These are phyloP conservation scores for Diospyros kaki DNA, from an alignment of 148 eudicot species.

Conservation along the genomic window DNA sequence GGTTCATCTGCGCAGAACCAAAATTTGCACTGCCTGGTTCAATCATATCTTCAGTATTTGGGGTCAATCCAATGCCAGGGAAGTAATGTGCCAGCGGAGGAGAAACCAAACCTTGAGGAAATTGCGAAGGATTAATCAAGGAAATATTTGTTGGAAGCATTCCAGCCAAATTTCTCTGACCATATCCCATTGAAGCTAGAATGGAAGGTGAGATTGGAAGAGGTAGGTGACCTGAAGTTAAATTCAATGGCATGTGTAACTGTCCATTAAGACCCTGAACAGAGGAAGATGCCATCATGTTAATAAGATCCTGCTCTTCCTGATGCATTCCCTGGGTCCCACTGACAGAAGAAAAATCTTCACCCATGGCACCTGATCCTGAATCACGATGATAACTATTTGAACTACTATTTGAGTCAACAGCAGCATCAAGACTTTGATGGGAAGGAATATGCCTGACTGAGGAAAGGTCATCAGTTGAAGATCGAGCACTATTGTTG, in stretches of 20 bases:
- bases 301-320: slow-evolving; percentile 80
- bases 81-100: slow-evolving; percentile 50
- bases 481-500: slow-evolving; percentile 33
- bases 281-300: slow-evolving; percentile 62
- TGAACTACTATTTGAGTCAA: slow-evolving; percentile 30
- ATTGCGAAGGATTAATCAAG: slow-evolving; percentile 62
- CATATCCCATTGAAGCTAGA: slow-evolving; percentile 63
- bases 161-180: slow-evolving; percentile 50
- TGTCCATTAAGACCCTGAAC: slow-evolving; percentile 54
- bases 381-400: slow-evolving; percentile 29
- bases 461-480: slow-evolving; percentile 36
- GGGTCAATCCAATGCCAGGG: slow-evolving; percentile 38
- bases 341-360: slow-evolving; percentile 37
- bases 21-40: slow-evolving; percentile 43
- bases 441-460: slow-evolving; percentile 29
- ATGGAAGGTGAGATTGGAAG: slow-evolving; percentile 57
- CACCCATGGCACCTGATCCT: slow-evolving; percentile 25
- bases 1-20: slow-evolving; percentile 32
- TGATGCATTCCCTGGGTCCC: slow-evolving; percentile 57
- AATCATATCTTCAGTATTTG: slow-evolving; percentile 35
- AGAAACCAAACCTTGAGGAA: slow-evolving; percentile 55
- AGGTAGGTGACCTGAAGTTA: slow-evolving; percentile 54
- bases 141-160: slow-evolving; percentile 57
- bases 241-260: slow-evolving; percentile 51
- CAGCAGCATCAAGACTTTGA: slow-evolving; percentile 28